A percentile compares a stretch with the other conserved stretches of the same genome.
phyloP scores from a whole-genome alignment of 192 early-diverging fungal species.

The Coemansia sp. region DNA sequence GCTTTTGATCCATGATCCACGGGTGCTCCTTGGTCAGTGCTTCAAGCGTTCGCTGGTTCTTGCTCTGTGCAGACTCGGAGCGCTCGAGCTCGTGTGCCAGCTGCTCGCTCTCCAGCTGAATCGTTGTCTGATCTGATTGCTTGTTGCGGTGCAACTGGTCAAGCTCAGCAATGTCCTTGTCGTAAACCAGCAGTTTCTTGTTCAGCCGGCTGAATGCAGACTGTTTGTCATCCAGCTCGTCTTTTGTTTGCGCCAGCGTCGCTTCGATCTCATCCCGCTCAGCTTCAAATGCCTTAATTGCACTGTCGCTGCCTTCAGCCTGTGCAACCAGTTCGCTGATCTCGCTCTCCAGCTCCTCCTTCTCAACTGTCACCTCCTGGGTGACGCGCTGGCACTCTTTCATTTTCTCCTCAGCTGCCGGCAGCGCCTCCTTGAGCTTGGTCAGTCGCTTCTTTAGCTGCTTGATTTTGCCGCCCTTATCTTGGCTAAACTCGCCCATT shows the following conservation, averaged over 20 bases:
- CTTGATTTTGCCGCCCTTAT: constrained; percentile 88
- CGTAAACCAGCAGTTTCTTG: constrained; percentile 67
- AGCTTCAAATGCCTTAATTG: constrained; percentile 53
- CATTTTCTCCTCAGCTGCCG: constrained; percentile 50
- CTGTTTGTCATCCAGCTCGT: constrained; percentile 57
- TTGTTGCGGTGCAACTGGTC: constrained; percentile 67
- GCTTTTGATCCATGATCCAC: constrained; percentile 89
- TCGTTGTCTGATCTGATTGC: constrained; percentile 65
- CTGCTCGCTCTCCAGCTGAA: constrained; percentile 78
- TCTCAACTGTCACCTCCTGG: constrained; percentile 46
- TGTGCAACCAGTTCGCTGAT: constrained; percentile 33
- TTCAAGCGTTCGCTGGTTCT: constrained; percentile 48
- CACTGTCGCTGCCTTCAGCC: constrained; percentile 21
- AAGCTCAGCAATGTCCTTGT: constrained; percentile 75
- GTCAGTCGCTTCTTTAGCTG: constrained; percentile 74
- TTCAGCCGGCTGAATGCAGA: constrained; percentile 62
- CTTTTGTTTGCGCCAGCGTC: constrained; percentile 46
- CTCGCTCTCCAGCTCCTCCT: constrained; percentile 51
- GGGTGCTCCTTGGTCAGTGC: constrained; percentile 60
- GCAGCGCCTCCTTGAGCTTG: constrained; percentile 64
- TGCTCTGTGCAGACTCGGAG: constrained; percentile 62
- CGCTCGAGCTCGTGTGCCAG: constrained; percentile 75
- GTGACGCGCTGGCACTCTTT: constrained; percentile 46
- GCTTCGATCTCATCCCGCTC: constrained; percentile 54
- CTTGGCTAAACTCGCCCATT: constrained; percentile 84